phyloP scores from a whole-genome alignment of 2,329 filamentous ascomycete genomes.

The Diaporthe citrichinensis region DNA sequence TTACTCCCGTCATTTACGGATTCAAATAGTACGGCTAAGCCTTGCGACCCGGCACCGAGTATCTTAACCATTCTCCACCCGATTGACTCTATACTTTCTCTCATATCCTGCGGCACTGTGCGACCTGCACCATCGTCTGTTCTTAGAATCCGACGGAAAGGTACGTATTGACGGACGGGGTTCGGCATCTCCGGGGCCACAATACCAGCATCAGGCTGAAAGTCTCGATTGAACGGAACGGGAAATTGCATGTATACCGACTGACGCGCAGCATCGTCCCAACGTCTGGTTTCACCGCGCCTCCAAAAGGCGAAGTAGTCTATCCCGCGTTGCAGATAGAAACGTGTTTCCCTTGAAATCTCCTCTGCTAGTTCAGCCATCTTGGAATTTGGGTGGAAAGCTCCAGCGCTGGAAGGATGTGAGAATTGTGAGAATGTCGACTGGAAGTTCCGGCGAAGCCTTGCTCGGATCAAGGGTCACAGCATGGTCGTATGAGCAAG shows the following conservation, averaged over 20 bases:
- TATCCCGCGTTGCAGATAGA: neutral
- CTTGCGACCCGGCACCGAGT: constrained; percentile 26
- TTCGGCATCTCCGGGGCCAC: neutral
- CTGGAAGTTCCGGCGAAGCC: neutral
- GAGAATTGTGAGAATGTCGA: neutral
- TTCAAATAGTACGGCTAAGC: neutral
- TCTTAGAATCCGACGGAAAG: neutral
- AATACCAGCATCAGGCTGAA: neutral
- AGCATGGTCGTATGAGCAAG: neutral
- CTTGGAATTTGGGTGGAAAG: neutral
- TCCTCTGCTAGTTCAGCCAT: neutral
- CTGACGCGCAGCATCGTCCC: neutral
- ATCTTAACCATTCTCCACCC: neutral
- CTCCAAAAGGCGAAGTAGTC: neutral
- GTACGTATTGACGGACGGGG: neutral
- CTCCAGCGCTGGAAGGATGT: neutral
- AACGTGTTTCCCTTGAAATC: too few relatives aligned
- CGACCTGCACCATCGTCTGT: neutral
- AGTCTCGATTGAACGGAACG: neutral
- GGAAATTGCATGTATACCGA: neutral
- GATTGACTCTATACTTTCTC: neutral
- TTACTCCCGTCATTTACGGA: neutral
- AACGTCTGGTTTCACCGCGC: neutral
- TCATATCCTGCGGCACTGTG: neutral
- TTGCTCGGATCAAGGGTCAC: neutral